Base-by-base conservation (phyloP, 2,329 filamentous ascomycete genomes). In the Magnaporthiopsis incrustans region DNA sequence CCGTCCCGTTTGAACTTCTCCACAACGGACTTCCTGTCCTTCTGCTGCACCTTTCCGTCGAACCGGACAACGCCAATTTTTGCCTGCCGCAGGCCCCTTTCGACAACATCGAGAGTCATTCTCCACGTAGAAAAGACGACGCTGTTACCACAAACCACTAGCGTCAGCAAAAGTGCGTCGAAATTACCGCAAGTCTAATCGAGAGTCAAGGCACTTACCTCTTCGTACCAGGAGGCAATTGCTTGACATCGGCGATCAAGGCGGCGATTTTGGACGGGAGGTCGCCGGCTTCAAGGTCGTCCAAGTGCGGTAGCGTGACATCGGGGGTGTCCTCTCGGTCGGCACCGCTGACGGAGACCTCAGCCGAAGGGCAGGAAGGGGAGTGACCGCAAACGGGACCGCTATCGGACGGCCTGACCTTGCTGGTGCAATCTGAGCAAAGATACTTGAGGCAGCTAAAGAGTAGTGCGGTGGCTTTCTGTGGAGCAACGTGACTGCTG, bases 51-150 rank as follows among this genome's bases (percentile, higher is more conserved):
- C 38, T 76, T 79, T 1, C 81, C 81, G 64, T 85, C 82, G 60
- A 82, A 80, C 0, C 81, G 76, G 15, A 78, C 69, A 62, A 68
- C 73, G 1, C 44, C 57, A 5, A 84, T 75, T 0, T 61, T 64
- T 0, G 71, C 69, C 22, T 76, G 65, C 0, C 72, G 66, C 0
- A 85, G 70, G 0, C 76, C 78, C 1, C 65, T 66, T 61, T 80
- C 72, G 0, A 83, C 71, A 1, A 82, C 64, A 57, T 83, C 76
- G 1, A 85, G 77, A 0, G 77, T 82, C 14, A 77, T 68, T 22
- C 78, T 76, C 82, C 82, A 84, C 0, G 73, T 78, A 0, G 81
- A 83, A 64, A 85, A 85, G 0, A 84, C 76, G 22, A 83, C 74
- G 61, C 33, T 35, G 33, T 11, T n/a, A n/a, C 32, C 32, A 33